Base-by-base conservation (phyloP, 2,329 filamentous ascomycete species). In the Claviceps fusiformis region DNA sequence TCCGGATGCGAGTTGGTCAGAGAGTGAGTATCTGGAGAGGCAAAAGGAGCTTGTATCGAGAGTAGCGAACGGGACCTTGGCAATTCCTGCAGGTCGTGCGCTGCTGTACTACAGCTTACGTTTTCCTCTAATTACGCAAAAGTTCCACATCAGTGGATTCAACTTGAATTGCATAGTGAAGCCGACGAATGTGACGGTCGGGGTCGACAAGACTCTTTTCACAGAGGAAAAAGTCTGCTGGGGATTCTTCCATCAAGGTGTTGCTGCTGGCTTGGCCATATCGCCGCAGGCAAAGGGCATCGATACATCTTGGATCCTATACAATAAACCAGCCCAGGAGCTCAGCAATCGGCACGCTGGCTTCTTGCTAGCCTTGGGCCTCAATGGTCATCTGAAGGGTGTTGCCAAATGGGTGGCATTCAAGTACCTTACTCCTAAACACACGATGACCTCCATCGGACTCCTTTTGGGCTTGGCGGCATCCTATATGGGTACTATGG, bases 351-450 rank as follows among this genome's bases (percentile, higher is more conserved):
- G 93, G n/a, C 93, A 98, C 68, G 95, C 93, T 35, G 93, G 93
- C 0, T 93, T 98, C 59, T 72, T 98, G 47, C 77, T 98, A 0
- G 93, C 90, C 5, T 76, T 98, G 5, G 93, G 93, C 3, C 75
- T 98, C 29, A 96, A 96, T 62, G 95, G 93, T 0, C 95, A 98
- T 70, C 75, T 98, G n/a, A 93, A 89, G 62, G 86, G 83, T 8
- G 80, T 98, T 33, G 93, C 93, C 3, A 97, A 97, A 73, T 98
- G 93, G 92, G 86, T 98, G 47, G 92, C 91, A 9, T 98, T 97
- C 78, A 97, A 96, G 66, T 98, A 98, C 62, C 75, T 98, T n/a
- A 98, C 93, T 0, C 92, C 93, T 1, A 98, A 98, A 65, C 95
- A 98, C 69, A 95, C 91, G 31, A 98, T 98, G 93, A 97, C 93